Percentiles rank a stretch among this genome's conserved stretches.
Evolutionary conservation across 2,329 filamentous ascomycete genomes (phyloP).

Genomic region (Talaromyces sp.): DNA sequence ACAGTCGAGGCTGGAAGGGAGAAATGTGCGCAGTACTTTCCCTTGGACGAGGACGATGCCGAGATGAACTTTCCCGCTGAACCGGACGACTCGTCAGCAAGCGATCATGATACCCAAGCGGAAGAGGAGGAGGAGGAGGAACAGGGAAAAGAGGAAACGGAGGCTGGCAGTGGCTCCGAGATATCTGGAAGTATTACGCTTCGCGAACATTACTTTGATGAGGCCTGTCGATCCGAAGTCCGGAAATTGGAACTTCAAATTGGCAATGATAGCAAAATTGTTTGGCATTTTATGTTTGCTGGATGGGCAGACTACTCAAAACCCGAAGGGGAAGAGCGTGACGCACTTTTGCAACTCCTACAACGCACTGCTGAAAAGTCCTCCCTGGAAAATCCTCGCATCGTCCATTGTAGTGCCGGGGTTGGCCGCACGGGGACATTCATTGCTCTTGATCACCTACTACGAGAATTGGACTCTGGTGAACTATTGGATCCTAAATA

Average conservation of each 20-base stretch:
- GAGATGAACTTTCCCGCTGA: slow-evolving; percentile 42
- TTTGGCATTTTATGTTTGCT: slow-evolving; percentile 83
- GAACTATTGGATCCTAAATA: slow-evolving; percentile 55
- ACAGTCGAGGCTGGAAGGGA: slow-evolving; percentile 72
- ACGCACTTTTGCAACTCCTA: slow-evolving; percentile 51
- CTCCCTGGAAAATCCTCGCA: slow-evolving; percentile 63
- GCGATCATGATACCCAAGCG: slow-evolving; percentile 32
- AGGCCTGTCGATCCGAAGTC: slow-evolving; percentile 61
- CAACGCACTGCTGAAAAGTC: slow-evolving; percentile 44
- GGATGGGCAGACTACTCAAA: slow-evolving; percentile 90
- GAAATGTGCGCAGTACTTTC: slow-evolving; percentile 90
- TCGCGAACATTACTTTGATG: slow-evolving; percentile 52
- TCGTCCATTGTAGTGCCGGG: slow-evolving; percentile 85
- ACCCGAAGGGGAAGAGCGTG: slow-evolving; percentile 56
- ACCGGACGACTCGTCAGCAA: slow-evolving; percentile 29
- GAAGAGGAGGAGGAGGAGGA: slow-evolving; percentile 62
- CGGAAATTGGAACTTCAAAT: slow-evolving; percentile 62
- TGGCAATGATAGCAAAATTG: slow-evolving; percentile 55
- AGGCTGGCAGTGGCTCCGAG: slow-evolving; percentile 60
- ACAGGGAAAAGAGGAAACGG: slow-evolving; percentile 57
- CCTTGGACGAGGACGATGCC: slow-evolving; percentile 52
- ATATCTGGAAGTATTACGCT: slow-evolving; percentile 68
- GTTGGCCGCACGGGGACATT: slow-evolving; percentile 94
- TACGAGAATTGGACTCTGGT: slow-evolving; percentile 75
- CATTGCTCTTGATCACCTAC: slow-evolving; percentile 88